Conservation (phyloP, 768 basidiomycete species). For the Tricholomella constricta region DNA sequence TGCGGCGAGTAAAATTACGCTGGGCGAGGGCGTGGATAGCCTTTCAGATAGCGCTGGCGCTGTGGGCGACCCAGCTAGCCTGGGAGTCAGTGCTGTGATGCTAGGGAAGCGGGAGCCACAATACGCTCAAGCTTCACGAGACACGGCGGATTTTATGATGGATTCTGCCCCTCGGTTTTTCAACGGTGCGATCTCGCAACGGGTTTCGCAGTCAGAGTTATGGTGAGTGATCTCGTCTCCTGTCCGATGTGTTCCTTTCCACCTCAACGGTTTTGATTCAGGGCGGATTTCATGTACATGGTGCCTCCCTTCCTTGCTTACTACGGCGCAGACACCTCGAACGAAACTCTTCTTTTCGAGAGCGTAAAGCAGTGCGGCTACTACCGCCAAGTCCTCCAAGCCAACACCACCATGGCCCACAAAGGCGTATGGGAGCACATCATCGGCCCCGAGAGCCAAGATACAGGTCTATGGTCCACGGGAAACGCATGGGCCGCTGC, state of each 20-base stretch:
- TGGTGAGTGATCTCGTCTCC: slow-evolving; percentile 35
- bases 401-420: slow-evolving; percentile 25
- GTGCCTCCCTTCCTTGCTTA: slow-evolving; percentile 53
- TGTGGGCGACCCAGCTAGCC: slow-evolving; percentile 47
- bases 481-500: slow-evolving; percentile 76
- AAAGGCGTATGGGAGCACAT: slow-evolving; percentile 46
- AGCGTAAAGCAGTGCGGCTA: slow-evolving; percentile 39
- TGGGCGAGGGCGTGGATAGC: slow-evolving; percentile 35
- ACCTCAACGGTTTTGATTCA: slow-evolving; percentile 12
- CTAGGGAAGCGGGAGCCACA: slow-evolving; percentile 38
- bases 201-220: slow-evolving; percentile 36
- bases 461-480: slow-evolving; percentile 47
- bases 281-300: slow-evolving; percentile 58
- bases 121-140: slow-evolving; percentile 33
- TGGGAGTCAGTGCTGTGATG: slow-evolving; percentile 48
- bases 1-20: slow-evolving; percentile 35
- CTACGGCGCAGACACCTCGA: slow-evolving; percentile 40
- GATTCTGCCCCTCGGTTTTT: slow-evolving; percentile 36
- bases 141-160: slow-evolving; percentile 36
- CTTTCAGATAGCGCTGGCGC: slow-evolving; percentile 42
- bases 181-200: slow-evolving; percentile 52
- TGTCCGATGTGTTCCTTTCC: neutral
- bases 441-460: slow-evolving; percentile 38
- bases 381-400: slow-evolving; percentile 38
- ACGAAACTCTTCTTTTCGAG: slow-evolving; percentile 36